phyloP scores from a whole-genome alignment of 352 stramenopile species.

The Globisporangium alternatum region DNA sequence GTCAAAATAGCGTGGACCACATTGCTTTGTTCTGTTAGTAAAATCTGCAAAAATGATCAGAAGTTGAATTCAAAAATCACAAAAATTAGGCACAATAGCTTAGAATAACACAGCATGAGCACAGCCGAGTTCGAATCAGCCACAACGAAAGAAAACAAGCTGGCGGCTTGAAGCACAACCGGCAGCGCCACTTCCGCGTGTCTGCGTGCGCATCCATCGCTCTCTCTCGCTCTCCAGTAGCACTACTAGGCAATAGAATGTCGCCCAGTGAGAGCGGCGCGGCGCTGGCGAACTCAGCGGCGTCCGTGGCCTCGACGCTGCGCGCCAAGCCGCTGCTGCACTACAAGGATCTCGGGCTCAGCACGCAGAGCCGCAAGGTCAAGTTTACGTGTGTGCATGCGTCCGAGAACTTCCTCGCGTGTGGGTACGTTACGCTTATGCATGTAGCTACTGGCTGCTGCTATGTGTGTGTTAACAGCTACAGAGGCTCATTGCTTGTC shows the following conservation, averaged over 20 bases:
- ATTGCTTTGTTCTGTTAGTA: no score
- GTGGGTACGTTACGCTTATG: conserved; percentile 42
- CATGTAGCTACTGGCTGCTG: not conserved
- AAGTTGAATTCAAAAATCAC: not conserved
- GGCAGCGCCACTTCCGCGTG: not conserved
- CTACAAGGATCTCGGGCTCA: conserved; percentile 63
- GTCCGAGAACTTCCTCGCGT: conserved; percentile 84
- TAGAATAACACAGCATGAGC: not conserved
- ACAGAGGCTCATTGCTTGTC: not conserved
- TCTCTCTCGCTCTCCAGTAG: not conserved
- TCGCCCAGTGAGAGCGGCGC: conserved; percentile 14
- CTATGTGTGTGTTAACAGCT: not conserved
- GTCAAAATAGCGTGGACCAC: no score
- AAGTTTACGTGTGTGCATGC: conserved; percentile 81
- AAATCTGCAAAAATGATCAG: not conserved
- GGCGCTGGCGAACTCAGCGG: conserved; percentile 8
- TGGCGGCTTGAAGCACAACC: not conserved
- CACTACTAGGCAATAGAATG: not conserved
- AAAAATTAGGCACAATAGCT: not conserved
- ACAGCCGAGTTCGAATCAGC: not conserved
- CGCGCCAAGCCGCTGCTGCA: conserved; percentile 64
- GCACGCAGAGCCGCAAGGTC: conserved; percentile 58
- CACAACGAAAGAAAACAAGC: not conserved
- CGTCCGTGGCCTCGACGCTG: conserved; percentile 3
- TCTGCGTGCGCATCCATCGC: not conserved